Percentiles rank a stretch among this genome's conserved stretches.
Conservation (phyloP, 2,329 filamentous ascomycete species). For the Phaeophleospora eucalypticola region DNA sequence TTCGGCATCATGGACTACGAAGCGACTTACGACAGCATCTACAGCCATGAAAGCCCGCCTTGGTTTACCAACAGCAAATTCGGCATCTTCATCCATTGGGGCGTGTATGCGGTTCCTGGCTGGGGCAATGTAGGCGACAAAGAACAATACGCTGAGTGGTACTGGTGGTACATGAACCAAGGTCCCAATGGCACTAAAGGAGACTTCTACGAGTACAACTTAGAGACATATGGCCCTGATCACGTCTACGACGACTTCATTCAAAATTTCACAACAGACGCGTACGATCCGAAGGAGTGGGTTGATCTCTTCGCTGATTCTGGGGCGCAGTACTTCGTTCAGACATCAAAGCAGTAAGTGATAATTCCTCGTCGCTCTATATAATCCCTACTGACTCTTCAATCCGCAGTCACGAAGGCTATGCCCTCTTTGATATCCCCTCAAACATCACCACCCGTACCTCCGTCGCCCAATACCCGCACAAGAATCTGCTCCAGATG, state of each 20-base stretch:
- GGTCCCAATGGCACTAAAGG: conserved; percentile 39
- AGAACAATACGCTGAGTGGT: conserved; percentile 31
- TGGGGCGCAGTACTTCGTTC: conserved; percentile 48
- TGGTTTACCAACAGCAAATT: conserved; percentile 57
- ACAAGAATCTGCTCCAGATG: conserved; percentile 41
- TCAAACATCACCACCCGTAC: conserved; percentile 40
- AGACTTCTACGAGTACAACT: conserved; percentile 48
- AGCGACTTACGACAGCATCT: conserved; percentile 37
- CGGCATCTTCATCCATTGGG: conserved; percentile 60
- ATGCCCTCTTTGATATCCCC: conserved; percentile 43
- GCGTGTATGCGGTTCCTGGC: conserved; percentile 52
- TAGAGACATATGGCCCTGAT: conserved; percentile 49
- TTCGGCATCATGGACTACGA: conserved; percentile 35
- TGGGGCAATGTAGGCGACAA: conserved; percentile 47
- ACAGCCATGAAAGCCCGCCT: conserved; percentile 44
- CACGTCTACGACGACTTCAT: conserved; percentile 56
- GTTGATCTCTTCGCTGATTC: conserved; percentile 52
- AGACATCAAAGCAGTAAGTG: conserved; percentile 46
- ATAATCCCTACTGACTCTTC: too few relatives aligned
- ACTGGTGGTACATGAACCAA: conserved; percentile 50
- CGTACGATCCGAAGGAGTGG: conserved; percentile 51
- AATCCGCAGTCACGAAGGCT: conserved; percentile 48
- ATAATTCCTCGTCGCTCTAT: too few relatives aligned
- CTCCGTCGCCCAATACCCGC: conserved; percentile 37
- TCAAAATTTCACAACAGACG: conserved; percentile 49